phyloP scores from a whole-genome alignment of 805 yeast genomes.

The Starmerella ratchasimensis region DNA sequence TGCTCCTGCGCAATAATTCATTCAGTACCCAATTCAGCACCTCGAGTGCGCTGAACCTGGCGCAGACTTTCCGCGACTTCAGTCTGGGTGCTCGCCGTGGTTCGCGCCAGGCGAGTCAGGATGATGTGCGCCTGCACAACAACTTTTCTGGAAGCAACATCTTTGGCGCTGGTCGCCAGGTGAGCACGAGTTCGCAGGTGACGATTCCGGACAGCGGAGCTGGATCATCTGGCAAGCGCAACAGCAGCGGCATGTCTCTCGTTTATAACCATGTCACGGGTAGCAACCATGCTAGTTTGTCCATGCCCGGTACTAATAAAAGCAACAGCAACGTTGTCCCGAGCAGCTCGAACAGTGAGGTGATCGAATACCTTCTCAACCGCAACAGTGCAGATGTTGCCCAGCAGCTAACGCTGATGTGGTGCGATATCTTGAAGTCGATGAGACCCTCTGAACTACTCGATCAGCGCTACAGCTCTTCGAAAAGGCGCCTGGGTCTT shows the following conservation, averaged over 20 bases:
- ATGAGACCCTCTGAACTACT: slow-evolving; percentile 25
- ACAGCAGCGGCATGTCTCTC: too few species aligned
- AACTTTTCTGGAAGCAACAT: neutral
- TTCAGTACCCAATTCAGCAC: neutral
- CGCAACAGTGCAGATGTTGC: slow-evolving; percentile 22
- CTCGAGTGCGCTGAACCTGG: slow-evolving; percentile 8
- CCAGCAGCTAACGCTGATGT: slow-evolving; percentile 26
- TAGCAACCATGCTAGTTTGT: neutral
- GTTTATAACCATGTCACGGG: too few species aligned
- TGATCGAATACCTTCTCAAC: slow-evolving; percentile 4
- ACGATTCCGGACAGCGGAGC: too few species aligned
- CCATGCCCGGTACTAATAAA: neutral
- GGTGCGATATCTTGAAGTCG: slow-evolving; percentile 22
- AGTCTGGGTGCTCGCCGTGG: slow-evolving; percentile 8
- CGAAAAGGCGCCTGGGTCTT: slow-evolving; percentile 22
- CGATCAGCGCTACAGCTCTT: slow-evolving; percentile 25
- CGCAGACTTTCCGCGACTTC: slow-evolving; percentile 13
- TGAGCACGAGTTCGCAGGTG: too few species aligned
- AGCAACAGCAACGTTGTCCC: neutral
- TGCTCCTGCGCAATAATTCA: neutral
- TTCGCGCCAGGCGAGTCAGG: slow-evolving; percentile 7
- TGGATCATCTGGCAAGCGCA: too few species aligned
- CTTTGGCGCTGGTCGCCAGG: too few species aligned
- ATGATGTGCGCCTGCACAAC: neutral
- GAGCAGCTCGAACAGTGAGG: neutral